Evolutionary conservation across 2,329 filamentous ascomycete genomes (phyloP).

Genomic region (Stachybotrys chlorohalonatus): DNA sequence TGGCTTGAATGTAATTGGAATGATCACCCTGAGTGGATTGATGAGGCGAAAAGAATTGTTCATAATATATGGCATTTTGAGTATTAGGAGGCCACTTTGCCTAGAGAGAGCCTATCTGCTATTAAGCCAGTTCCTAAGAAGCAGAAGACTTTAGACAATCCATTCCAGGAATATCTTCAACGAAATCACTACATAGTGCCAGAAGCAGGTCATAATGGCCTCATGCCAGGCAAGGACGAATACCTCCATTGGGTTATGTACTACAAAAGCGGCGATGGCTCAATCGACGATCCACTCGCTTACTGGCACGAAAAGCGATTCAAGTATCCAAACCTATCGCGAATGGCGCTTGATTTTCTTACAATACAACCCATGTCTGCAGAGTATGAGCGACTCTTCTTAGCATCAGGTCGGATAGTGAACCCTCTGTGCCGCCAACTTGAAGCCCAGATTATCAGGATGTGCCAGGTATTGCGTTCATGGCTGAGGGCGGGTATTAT

Average conservation of each 20-base stretch:
- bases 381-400: conserved; percentile 2
- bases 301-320: conserved; percentile 4
- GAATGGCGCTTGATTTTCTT: conserved; percentile 4
- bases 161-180: too few relatives aligned
- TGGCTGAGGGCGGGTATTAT: conserved; percentile 3
- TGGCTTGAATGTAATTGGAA: not conserved
- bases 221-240: too few relatives aligned
- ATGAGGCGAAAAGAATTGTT: not conserved
- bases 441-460: conserved; percentile 3
- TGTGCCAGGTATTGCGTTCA: conserved; percentile 2
- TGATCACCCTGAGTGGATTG: not conserved
- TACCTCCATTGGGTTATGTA: too few relatives aligned
- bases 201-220: too few relatives aligned
- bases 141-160: too few relatives aligned
- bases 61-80: not conserved
- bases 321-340: conserved; percentile 4
- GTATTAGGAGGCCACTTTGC: too few relatives aligned
- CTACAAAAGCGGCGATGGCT: too few relatives aligned
- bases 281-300: conserved; percentile 2
- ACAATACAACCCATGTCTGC: conserved; percentile 2
- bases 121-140: too few relatives aligned
- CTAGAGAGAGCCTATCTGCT: too few relatives aligned
- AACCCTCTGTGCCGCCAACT: conserved; percentile 1
- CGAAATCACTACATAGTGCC: too few relatives aligned
- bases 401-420: conserved; percentile 3